A percentile compares a stretch with the other conserved stretches of the same genome.
These are phyloP conservation scores for Brassica balearica DNA, from an alignment of 441 rosid genomes.

Conservation along the genomic window DNA sequence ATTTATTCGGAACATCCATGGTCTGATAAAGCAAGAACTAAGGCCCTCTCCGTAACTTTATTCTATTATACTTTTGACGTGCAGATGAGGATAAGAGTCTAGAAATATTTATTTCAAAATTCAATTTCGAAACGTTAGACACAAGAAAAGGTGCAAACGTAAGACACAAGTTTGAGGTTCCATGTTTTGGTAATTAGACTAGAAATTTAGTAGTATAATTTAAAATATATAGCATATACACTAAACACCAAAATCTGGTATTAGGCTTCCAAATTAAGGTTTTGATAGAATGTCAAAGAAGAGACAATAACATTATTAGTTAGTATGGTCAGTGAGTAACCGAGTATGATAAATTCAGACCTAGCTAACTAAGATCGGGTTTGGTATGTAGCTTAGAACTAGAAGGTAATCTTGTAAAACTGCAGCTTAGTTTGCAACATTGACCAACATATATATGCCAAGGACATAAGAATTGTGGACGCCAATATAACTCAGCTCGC, in stretches of 20 bases:
- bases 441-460: neutral
- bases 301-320: neutral
- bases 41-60: neutral
- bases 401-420: neutral
- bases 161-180: neutral
- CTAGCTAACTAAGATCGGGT: neutral
- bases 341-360: neutral
- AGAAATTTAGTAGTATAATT: too few species aligned
- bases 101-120: neutral
- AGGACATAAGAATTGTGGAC: neutral
- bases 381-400: neutral
- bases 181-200: neutral
- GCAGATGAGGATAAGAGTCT: neutral
- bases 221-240: neutral
- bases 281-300: neutral
- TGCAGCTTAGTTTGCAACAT: neutral
- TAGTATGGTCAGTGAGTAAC: neutral
- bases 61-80: neutral
- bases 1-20: neutral
- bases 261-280: neutral
- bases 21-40: too few species aligned
- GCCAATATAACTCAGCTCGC: neutral
- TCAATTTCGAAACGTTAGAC: neutral
- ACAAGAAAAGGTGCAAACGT: neutral
- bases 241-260: neutral